These are phyloP conservation scores for Colletotrichum paranaense DNA, from an alignment of 2,329 filamentous ascomycete genomes.

Conservation along the genomic window DNA sequence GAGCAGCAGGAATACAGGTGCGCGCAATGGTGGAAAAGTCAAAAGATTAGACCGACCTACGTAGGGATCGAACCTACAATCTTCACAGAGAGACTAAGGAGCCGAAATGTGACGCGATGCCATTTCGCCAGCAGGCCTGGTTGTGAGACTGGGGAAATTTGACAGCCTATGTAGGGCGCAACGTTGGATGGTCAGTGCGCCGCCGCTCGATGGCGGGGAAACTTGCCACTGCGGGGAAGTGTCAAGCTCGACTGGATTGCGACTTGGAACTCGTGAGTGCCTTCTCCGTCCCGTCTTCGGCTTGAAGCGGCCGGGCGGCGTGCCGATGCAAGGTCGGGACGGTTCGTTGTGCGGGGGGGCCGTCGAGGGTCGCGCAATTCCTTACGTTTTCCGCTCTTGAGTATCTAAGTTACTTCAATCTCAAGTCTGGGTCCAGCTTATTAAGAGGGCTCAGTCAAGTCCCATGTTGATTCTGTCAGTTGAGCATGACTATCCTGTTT, in stretches of 20 bases:
- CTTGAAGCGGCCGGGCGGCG: neutral
- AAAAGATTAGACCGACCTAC: slow-evolving; percentile 8
- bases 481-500: too few species aligned
- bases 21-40: neutral
- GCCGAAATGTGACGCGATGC: slow-evolving; percentile 36
- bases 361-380: too few species aligned
- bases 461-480: too few species aligned
- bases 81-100: slow-evolving; percentile 28
- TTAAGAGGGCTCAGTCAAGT: too few species aligned
- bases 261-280: neutral
- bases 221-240: neutral
- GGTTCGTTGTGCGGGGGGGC: neutral
- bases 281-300: neutral
- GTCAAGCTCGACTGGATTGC: neutral
- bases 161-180: accelerated
- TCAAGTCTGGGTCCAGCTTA: too few species aligned
- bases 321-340: neutral
- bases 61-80: slow-evolving; percentile 35
- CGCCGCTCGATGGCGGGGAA: too few species aligned
- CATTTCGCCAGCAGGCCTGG: slow-evolving; percentile 35
- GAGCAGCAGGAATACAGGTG: too few species aligned
- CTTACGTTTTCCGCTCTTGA: too few species aligned
- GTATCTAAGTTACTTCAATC: too few species aligned
- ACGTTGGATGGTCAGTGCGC: neutral
- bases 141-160: accelerated